These are phyloP conservation scores for Tricladium varicosporioides DNA, from an alignment of 2,329 filamentous ascomycete species.

Conservation along the genomic window DNA sequence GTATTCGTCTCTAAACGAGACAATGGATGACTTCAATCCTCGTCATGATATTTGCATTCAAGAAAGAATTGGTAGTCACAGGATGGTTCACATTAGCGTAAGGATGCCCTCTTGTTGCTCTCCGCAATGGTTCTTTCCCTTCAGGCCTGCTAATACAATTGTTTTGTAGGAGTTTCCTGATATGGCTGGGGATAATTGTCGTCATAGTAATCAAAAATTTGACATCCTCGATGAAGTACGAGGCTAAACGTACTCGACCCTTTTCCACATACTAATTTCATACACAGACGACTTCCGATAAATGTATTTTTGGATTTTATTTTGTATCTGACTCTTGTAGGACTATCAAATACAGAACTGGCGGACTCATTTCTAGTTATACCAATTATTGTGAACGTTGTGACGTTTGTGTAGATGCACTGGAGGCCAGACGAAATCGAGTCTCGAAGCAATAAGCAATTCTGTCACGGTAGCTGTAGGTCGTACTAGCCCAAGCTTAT, in stretches of 20 bases:
- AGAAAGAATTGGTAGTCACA: background rate
- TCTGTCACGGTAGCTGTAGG: too few species aligned
- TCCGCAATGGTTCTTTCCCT: background rate
- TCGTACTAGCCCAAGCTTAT: too few species aligned
- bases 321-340: background rate
- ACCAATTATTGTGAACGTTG: background rate
- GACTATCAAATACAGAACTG: background rate
- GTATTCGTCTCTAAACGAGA: background rate
- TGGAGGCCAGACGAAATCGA: background rate
- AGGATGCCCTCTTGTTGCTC: background rate
- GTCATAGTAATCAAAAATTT: background rate
- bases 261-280: background rate
- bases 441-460: too few species aligned
- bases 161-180: background rate
- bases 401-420: background rate
- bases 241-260: background rate
- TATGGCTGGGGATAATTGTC: background rate
- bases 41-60: background rate
- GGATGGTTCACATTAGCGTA: background rate
- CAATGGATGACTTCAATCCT: background rate
- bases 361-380: background rate
- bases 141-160: background rate
- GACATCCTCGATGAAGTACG: background rate
- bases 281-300: background rate
- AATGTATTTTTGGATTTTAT: background rate